Evolutionary conservation across 2,329 filamentous ascomycete species (phyloP).

Genomic region (Sclerotinia nivalis): DNA sequence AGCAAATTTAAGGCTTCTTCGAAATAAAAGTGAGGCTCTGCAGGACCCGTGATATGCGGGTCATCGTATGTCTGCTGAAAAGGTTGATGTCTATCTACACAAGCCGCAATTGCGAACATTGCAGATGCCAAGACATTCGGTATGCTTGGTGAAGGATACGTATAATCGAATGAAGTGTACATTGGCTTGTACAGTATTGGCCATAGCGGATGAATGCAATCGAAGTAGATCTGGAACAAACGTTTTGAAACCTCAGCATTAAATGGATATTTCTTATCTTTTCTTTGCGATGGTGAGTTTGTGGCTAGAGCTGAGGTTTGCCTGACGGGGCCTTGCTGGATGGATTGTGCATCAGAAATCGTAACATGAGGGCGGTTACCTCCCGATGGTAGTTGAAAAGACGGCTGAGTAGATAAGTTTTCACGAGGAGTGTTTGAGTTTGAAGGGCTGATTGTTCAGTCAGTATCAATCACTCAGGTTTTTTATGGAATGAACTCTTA

Average conservation of each 20-base stretch:
- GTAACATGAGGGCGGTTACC: background rate
- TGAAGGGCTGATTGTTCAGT: slow-evolving; percentile 3
- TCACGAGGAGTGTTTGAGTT: slow-evolving; percentile 11
- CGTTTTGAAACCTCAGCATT: slow-evolving; percentile 34
- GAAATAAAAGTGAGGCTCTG: slow-evolving; percentile 19
- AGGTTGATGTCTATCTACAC: slow-evolving; percentile 33
- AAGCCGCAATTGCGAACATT: slow-evolving; percentile 39
- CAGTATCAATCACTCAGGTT: background rate
- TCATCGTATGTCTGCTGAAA: slow-evolving; percentile 23
- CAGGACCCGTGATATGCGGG: slow-evolving; percentile 25
- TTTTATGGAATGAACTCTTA: background rate
- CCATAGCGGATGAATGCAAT: slow-evolving; percentile 40
- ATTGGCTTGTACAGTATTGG: slow-evolving; percentile 40
- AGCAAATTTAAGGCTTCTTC: slow-evolving; percentile 31
- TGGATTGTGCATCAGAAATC: background rate
- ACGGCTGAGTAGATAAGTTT: background rate
- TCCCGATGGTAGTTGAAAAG: background rate
- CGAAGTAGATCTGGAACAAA: slow-evolving; percentile 39
- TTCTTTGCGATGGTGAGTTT: slow-evolving; percentile 10
- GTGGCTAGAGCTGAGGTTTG: background rate
- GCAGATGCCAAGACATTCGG: slow-evolving; percentile 34
- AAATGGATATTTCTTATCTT: slow-evolving; percentile 23
- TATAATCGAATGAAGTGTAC: slow-evolving; percentile 36
- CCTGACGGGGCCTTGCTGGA: background rate
- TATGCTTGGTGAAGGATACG: slow-evolving; percentile 33